Percentiles rank a stretch among this genome's conserved stretches.
phyloP scores from a whole-genome alignment of 192 early-diverging fungal species.

The Chytriomyces sp. region DNA sequence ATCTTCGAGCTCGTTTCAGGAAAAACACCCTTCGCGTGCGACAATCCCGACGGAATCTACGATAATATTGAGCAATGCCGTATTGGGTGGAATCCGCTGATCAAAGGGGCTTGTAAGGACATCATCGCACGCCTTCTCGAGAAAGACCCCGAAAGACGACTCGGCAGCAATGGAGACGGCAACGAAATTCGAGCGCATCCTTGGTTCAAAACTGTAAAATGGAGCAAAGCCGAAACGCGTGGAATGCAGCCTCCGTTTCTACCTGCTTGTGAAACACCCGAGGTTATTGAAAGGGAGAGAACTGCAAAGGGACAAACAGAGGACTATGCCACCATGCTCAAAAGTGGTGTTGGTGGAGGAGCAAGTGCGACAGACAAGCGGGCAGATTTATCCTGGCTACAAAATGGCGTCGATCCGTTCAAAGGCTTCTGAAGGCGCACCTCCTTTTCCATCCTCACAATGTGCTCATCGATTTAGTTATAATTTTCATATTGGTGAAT shows the following conservation, averaged over 20 bases:
- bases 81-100: conserved; percentile 46
- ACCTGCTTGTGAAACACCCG: conserved; percentile 42
- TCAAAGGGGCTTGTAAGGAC: conserved; percentile 42
- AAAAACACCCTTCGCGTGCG: conserved; percentile 79
- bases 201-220: conserved; percentile 70
- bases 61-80: conserved; percentile 45
- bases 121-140: conserved; percentile 38
- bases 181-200: conserved; percentile 66
- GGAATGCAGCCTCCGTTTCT: conserved; percentile 43
- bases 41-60: conserved; percentile 53
- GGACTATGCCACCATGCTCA: conserved; percentile 37
- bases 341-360: conserved; percentile 7
- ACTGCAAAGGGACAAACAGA: conserved; percentile 30
- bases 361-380: neutral
- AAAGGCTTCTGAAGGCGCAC: conserved; percentile 12
- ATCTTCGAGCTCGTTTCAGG: conserved; percentile 78
- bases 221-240: conserved; percentile 47
- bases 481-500: too few species aligned
- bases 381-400: conserved; percentile 21
- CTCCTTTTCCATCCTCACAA: too few species aligned
- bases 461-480: too few species aligned
- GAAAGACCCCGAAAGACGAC: conserved; percentile 36
- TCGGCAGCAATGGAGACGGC: conserved; percentile 37
- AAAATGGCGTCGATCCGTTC: conserved; percentile 17
- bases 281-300: conserved; percentile 41